Conservation (phyloP, 768 basidiomycete species). For the Scleroderma bovista region DNA sequence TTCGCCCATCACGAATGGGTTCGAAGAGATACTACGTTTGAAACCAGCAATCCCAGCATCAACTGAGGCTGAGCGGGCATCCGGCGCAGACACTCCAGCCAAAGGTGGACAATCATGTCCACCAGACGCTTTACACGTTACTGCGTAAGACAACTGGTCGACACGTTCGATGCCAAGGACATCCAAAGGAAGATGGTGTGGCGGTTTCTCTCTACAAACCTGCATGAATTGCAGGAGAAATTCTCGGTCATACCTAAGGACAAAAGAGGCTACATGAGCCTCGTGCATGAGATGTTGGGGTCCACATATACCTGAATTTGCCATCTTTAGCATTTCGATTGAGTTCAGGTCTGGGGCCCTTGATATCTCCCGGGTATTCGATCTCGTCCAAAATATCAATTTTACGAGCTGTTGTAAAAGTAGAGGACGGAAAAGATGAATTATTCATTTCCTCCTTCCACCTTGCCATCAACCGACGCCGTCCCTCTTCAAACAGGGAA, state of each 20-base stretch:
- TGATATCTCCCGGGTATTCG: constrained; percentile 76
- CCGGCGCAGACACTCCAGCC: constrained; percentile 36
- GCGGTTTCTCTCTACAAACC: constrained; percentile 93
- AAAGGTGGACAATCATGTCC: constrained; percentile 49
- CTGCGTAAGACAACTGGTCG: constrained; percentile 49
- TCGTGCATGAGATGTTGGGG: neutral
- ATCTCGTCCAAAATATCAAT: constrained; percentile 79
- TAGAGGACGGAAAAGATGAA: constrained; percentile 37
- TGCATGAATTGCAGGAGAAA: constrained; percentile 97
- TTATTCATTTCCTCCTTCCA: constrained; percentile 34
- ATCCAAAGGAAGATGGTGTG: constrained; percentile 81
- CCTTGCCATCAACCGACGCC: constrained; percentile 22
- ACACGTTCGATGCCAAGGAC: constrained; percentile 89
- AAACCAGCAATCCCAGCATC: constrained; percentile 39
- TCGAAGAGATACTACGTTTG: constrained; percentile 26
- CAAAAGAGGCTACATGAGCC: neutral
- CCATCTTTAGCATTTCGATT: constrained; percentile 81
- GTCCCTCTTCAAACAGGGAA: constrained; percentile 26
- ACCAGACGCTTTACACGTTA: constrained; percentile 61
- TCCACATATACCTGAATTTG: constrained; percentile 67
- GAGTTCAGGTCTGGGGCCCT: constrained; percentile 78
- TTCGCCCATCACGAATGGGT: constrained; percentile 57
- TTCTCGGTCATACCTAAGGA: constrained; percentile 79
- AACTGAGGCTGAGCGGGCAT: constrained; percentile 43
- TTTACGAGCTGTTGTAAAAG: constrained; percentile 74